Evolutionary conservation across 2,329 filamentous ascomycete genomes (phyloP), one percentile per base, ranked within the genome.

Genomic region (Pezicula rhizophila): DNA sequence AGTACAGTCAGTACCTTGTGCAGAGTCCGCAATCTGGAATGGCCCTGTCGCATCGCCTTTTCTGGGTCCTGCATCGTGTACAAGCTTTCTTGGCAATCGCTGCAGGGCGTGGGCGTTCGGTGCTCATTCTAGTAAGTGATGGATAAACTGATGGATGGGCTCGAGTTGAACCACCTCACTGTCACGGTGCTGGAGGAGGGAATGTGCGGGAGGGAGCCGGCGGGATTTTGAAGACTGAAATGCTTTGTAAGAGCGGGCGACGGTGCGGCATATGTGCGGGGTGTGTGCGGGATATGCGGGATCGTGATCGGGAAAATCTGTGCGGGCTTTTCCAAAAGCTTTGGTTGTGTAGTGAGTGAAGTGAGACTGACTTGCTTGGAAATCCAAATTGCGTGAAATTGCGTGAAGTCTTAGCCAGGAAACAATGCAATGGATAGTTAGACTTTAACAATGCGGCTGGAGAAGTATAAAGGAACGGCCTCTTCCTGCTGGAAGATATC

Each of bases 11-110:
- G 23, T 51, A 57, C 55, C 53, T 47, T 47, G 33, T 43, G 39
- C 55, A 57, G 26, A 57, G 53, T 33, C 44, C 48, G 45, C 55
- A 57, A 12, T 42, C 18, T 37, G 53, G 55, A 45, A 56, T 15
- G 10, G 42, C 53, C 50, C 28, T 56, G 47, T 57, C 55, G 34
- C 53, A 57, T 47, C 46, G 42, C 34, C 50, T 53, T 47, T 57
- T 57, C 45, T 55, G 52, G 17, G 43, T 44, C n/a, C 52, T 55
- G 46, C 54, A 57, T 51, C 52, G 50, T 31, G 41, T 49, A 43
- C 54, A 57, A 33, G 54, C 52, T 48, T 53, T 55, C 38, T 50
- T 53, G 25, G 51, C 51, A 35, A 42, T 34, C 15, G 35, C 37
- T 39, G 35, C 46, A 46, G 11, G 34, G 8, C 15, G 43, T 40